Evolutionary conservation across 2,329 filamentous ascomycete genomes (phyloP).

Genomic region (Paraconiothyrium sp.): DNA sequence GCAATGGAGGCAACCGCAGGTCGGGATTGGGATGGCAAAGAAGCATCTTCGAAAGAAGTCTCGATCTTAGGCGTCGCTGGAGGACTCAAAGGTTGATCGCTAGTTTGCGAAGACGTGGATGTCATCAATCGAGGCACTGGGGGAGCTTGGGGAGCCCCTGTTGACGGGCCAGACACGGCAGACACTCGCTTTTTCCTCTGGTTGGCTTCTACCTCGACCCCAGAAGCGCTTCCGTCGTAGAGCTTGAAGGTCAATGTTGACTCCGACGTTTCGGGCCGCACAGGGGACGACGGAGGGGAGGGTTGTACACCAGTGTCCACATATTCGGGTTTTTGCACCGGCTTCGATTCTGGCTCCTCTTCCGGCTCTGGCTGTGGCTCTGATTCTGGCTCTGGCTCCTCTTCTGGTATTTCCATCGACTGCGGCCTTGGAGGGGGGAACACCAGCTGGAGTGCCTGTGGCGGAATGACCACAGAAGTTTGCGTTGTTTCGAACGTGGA

Average conservation of each 20-base stretch:
- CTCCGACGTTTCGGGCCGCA: slow-evolving; percentile 41
- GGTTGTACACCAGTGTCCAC: slow-evolving; percentile 82
- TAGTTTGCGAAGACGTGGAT: slow-evolving; percentile 71
- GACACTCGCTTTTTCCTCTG: slow-evolving; percentile 75
- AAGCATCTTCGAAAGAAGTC: slow-evolving; percentile 54
- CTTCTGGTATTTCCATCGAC: slow-evolving; percentile 6
- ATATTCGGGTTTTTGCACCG: slow-evolving; percentile 58
- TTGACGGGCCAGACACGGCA: slow-evolving; percentile 38
- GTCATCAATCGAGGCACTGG: slow-evolving; percentile 61
- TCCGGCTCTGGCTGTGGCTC: slow-evolving; percentile 4
- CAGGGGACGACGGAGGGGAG: slow-evolving; percentile 82
- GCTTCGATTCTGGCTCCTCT: not conserved
- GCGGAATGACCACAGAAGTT: slow-evolving; percentile 35
- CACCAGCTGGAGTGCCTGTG: slow-evolving; percentile 40
- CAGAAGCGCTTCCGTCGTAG: slow-evolving; percentile 29
- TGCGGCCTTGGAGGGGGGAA: slow-evolving; percentile 46
- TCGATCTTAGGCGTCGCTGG: slow-evolving; percentile 69
- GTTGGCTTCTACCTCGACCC: slow-evolving; percentile 72
- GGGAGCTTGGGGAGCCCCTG: slow-evolving; percentile 23
- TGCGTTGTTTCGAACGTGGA: slow-evolving; percentile 31
- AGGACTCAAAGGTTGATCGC: slow-evolving; percentile 70
- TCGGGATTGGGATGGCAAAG: slow-evolving; percentile 45
- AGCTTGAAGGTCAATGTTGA: slow-evolving; percentile 31
- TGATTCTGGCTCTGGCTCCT: slow-evolving; percentile 13
- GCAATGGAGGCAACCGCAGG: slow-evolving; percentile 63